phyloP scores from a whole-genome alignment of 805 yeast genomes.

The Hanseniaspora singularis region DNA sequence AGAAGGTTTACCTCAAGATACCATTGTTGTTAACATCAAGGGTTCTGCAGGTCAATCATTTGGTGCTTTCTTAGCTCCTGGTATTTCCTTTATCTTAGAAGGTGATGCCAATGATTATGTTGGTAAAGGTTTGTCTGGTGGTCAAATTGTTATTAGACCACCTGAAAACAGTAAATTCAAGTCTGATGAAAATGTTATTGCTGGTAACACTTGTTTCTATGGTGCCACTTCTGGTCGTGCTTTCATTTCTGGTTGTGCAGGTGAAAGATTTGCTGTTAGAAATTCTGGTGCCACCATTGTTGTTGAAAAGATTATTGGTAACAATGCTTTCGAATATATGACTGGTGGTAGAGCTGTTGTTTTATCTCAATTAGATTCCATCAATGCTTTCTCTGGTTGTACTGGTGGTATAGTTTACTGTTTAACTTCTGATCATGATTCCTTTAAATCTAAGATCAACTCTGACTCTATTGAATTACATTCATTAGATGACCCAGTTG shows the following conservation, averaged over 20 bases:
- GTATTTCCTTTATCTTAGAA: conserved; percentile 86
- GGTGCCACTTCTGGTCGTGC: conserved; percentile 96
- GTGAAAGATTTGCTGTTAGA: conserved; percentile 96
- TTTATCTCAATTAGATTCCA: conserved; percentile 80
- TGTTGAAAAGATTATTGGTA: conserved; percentile 87
- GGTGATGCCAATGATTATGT: conserved; percentile 98
- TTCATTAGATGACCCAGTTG: conserved; percentile 69
- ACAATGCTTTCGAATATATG: conserved; percentile 98
- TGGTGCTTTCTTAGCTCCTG: conserved; percentile 94
- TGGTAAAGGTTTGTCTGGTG: conserved; percentile 95
- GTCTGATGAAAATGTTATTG: conserved; percentile 90
- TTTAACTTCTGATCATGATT: conserved; percentile 79
- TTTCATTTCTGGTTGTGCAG: conserved; percentile 91
- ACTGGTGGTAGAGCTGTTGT: conserved; percentile 97
- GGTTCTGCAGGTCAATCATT: conserved; percentile 98
- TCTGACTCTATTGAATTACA: conserved; percentile 69
- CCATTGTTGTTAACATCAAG: conserved; percentile 78
- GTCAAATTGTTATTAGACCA: conserved; percentile 83
- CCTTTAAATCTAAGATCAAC: conserved; percentile 70
- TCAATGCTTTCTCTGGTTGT: conserved; percentile 87
- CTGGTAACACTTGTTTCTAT: conserved; percentile 94
- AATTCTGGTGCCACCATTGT: conserved; percentile 97
- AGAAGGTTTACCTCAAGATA: conserved; percentile 85
- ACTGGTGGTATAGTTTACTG: conserved; percentile 99
- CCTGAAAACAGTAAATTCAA: conserved; percentile 73